Evolutionary conservation across 2,329 filamentous ascomycete species (phyloP).

Genomic region (Fusarium transvaalense): DNA sequence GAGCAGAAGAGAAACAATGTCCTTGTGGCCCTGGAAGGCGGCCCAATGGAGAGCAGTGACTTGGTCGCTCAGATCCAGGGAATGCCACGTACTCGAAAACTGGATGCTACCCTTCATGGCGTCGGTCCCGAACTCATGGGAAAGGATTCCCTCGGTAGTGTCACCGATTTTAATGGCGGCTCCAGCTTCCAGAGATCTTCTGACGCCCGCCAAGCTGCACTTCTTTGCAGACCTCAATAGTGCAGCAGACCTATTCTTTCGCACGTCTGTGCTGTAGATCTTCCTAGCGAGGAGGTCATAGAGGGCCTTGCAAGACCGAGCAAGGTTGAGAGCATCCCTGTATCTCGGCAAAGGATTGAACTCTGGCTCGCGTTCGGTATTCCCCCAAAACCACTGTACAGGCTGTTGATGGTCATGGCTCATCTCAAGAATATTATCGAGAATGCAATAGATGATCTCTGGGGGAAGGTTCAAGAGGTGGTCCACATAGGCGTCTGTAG

Average conservation of each 20-base stretch:
- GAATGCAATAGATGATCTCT: conserved; percentile 5
- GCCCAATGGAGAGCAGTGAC: conserved; percentile 24
- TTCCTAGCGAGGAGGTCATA: neutral
- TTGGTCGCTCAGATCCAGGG: conserved; percentile 6
- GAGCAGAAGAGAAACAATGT: conserved; percentile 3
- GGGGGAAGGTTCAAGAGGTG: neutral
- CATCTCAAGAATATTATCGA: conserved; percentile 12
- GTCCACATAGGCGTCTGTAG: neutral
- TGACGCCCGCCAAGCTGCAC: neutral
- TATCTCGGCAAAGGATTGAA: neutral
- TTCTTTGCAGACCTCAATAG: neutral
- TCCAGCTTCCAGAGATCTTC: neutral
- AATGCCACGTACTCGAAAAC: neutral
- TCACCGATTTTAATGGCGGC: conserved; percentile 1
- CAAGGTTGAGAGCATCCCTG: conserved; percentile 11
- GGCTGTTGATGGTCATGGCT: neutral
- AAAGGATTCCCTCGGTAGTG: neutral
- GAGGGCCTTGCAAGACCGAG: conserved; percentile 10
- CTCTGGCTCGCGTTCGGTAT: neutral
- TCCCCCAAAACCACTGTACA: neutral
- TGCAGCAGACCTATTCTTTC: neutral
- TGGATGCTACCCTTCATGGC: no score
- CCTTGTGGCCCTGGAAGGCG: neutral
- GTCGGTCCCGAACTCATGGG: no score
- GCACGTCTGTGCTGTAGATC: conserved; percentile 9